Conservation (phyloP, 2,329 filamentous ascomycete genomes). For the Diaporthe sp. region DNA sequence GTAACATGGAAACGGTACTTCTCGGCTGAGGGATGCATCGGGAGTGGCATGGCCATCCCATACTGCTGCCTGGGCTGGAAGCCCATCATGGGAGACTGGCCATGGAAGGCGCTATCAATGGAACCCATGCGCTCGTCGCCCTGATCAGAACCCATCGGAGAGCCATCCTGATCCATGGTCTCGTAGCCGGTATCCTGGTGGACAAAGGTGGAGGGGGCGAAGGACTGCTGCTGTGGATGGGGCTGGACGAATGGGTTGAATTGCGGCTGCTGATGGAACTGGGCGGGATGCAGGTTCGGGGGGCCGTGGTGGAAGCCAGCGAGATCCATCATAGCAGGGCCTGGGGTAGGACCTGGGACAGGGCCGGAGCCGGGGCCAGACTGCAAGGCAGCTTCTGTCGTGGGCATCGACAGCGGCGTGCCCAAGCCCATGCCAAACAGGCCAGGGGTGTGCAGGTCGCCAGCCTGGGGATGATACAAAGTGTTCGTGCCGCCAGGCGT, state of each 20-base stretch:
- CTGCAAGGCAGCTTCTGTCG: constrained; percentile 76
- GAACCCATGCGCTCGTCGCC: constrained; percentile 63
- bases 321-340: constrained; percentile 73
- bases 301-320: constrained; percentile 71
- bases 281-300: constrained; percentile 57
- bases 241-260: constrained; percentile 80
- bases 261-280: constrained; percentile 73
- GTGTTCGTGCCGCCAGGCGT: constrained; percentile 86
- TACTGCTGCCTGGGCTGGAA: constrained; percentile 67
- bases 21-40: constrained; percentile 69
- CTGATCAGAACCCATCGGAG: constrained; percentile 72
- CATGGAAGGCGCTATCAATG: constrained; percentile 73
- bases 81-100: constrained; percentile 71
- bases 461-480: constrained; percentile 85
- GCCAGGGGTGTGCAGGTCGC: constrained; percentile 88
- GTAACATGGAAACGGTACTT: constrained; percentile 93
- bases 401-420: constrained; percentile 85
- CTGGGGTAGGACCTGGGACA: constrained; percentile 48
- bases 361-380: constrained; percentile 56
- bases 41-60: constrained; percentile 60
- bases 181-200: constrained; percentile 87
- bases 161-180: constrained; percentile 81
- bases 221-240: constrained; percentile 70
- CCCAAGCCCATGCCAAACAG: constrained; percentile 82
- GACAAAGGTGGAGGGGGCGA: constrained; percentile 84